Evolutionary conservation across 2,329 filamentous ascomycete genomes (phyloP), one percentile per base, ranked within the genome.

Genomic region (Talaromyces sp.): DNA sequence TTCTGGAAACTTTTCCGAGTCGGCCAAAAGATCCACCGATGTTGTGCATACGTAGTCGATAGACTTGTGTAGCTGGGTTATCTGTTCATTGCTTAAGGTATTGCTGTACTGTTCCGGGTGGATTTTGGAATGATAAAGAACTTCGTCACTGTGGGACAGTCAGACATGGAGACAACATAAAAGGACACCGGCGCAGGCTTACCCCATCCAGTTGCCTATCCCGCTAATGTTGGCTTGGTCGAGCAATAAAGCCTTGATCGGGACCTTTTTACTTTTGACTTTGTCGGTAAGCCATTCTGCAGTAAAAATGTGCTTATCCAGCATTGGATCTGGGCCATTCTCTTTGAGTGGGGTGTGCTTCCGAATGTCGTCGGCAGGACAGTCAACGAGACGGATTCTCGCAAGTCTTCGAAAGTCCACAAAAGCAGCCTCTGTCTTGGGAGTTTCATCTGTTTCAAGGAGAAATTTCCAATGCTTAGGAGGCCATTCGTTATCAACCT

Each of bases 161-260:
- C 13, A 58, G 47, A 22, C 6, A 27, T 59, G 28, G 47, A 42
- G 30, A 19, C 44, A 32, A 25, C 15, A 60, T 44, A 51, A 10
- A 19, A 56, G 27, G 44, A 28, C 47, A 11, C 8, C 25, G 28
- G 66, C 59, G 47, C 25, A 10, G 15, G 72, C 81, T 66, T 74
- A 85, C 77, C 89, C 92, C 59, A 99, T 93, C 93, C 93, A 99
- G 72, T 98, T 98, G 0, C 95, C 95, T 64, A 99, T 91, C 8
- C 95, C 95, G 69, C 90, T 95, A 64, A 98, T 90, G 72, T 90
- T 90, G 19, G 86, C 83, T 75, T 99, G 95, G 71, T 98, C 91
- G 3, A 98, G 82, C 13, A 99, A 79, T 22, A 97, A 81, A 0
- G 92, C 91, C 73, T 98, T 98, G 65, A 98, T 84, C 0, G 93